These are phyloP conservation scores for Blastomyces gilchristii DNA, from an alignment of 2,329 filamentous ascomycete species.

Conservation along the genomic window DNA sequence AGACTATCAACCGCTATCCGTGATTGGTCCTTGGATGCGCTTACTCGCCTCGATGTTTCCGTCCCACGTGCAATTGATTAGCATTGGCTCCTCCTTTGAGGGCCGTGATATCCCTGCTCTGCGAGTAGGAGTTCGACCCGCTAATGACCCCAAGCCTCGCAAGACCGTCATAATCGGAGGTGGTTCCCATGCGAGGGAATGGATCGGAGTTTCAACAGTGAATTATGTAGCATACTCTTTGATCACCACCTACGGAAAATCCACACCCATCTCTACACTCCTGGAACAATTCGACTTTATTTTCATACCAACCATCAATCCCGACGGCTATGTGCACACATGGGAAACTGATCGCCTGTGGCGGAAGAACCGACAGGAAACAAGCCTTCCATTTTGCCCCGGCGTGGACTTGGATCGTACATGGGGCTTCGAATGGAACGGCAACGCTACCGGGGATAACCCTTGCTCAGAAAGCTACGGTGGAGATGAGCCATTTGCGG, in stretches of 20 bases:
- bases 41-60: conserved; percentile 85
- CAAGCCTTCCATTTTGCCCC: conserved; percentile 68
- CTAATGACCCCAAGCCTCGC: conserved; percentile 42
- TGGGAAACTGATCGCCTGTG: conserved; percentile 88
- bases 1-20: conserved; percentile 80
- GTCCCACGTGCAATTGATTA: conserved; percentile 61
- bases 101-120: conserved; percentile 77
- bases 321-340: conserved; percentile 87
- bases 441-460: conserved; percentile 54
- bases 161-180: conserved; percentile 75
- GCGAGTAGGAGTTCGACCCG: conserved; percentile 56
- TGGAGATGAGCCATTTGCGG: conserved; percentile 73
- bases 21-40: conserved; percentile 83
- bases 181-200: conserved; percentile 87
- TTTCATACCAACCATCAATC: conserved; percentile 80
- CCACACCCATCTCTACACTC: conserved; percentile 58
- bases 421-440: conserved; percentile 79
- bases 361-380: conserved; percentile 87
- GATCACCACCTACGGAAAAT: conserved; percentile 71
- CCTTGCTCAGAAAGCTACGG: conserved; percentile 88
- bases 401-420: conserved; percentile 83
- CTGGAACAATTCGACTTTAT: conserved; percentile 79
- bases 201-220: conserved; percentile 87
- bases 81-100: conserved; percentile 76
- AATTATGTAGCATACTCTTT: conserved; percentile 85